phyloP scores from a whole-genome alignment of 768 basidiomycete species.

The Termitomyces sp. region DNA sequence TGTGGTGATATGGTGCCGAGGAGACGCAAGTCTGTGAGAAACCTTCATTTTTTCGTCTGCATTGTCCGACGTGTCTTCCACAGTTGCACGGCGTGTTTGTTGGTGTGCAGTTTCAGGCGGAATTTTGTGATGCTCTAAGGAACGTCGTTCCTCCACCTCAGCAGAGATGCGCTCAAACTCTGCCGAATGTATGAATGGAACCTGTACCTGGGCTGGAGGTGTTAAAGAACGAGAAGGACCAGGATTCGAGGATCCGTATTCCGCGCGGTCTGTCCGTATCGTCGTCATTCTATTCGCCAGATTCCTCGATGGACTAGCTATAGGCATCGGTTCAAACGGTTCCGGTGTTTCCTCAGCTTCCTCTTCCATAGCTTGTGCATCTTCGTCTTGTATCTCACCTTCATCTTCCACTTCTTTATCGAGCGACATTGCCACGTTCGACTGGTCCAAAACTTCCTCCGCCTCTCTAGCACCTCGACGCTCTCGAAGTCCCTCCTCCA shows the following conservation, averaged over 20 bases:
- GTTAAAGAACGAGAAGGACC: slow-evolving; percentile 12
- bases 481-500: slow-evolving; percentile 82
- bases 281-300: slow-evolving; percentile 43
- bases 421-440: slow-evolving; percentile 28
- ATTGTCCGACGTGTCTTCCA: slow-evolving; percentile 11
- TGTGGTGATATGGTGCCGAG: neutral
- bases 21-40: neutral
- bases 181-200: slow-evolving; percentile 45
- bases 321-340: slow-evolving; percentile 29
- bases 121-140: neutral
- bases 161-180: slow-evolving; percentile 59
- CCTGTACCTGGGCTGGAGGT: slow-evolving; percentile 2
- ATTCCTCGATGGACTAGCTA: slow-evolving; percentile 23
- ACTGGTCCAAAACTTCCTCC: slow-evolving; percentile 19
- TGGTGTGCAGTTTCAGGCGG: neutral
- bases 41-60: slow-evolving; percentile 3
- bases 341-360: slow-evolving; percentile 25
- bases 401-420: slow-evolving; percentile 21
- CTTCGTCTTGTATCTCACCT: slow-evolving; percentile 10
- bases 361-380: slow-evolving; percentile 20
- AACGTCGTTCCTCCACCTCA: slow-evolving; percentile 39
- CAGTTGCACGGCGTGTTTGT: slow-evolving; percentile 5
- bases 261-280: slow-evolving; percentile 49
- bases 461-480: slow-evolving; percentile 50
- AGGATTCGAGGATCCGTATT: slow-evolving; percentile 34